Evolutionary conservation across 228 moss, liverwort and hornwort species (phyloP), one percentile per base, ranked within the genome.

Genomic region (Sphagnum magellanicum): DNA sequence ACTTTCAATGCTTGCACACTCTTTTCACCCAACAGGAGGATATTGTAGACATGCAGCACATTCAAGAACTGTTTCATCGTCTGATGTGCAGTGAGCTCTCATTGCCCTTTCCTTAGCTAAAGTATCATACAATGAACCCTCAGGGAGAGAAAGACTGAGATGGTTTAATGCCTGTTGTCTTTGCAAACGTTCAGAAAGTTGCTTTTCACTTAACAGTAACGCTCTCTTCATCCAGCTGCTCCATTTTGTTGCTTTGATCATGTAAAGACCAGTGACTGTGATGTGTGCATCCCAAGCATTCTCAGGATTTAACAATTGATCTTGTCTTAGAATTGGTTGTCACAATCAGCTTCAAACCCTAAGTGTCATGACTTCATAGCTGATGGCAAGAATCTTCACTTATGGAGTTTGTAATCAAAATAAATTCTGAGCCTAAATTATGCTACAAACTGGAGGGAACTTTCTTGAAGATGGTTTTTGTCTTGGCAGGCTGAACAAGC

Each of bases 401-500:
- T 65, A 5, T 65, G n/a, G 11, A 48, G 6, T 5, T 5, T 65
- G 10, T 32, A 32, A 32, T 32, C 32, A 32, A 32, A 32, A 32
- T 32, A 32, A 32, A 32, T 32, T 32, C 32, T 32, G 32, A 32
- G 32, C 32, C 64, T n/a, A 14, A 5, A 8, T 5, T 49, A 4
- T 65, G 48, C 9, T 32, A 50, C 50, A 10, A 52, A 52, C 52
- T 59, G 55, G 9, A 55, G 55, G 9, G 8, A 55, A 55, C 16
- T 57, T 64, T 61, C 46, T 63, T 72, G 70, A 73, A 64, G 48
- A 48, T 51, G 68, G 63, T 55, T 70, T 15, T 66, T 67, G 68
- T 8, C 72, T 12, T 49, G 70, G 50, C 83, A 87, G 87, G 68
- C 3, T 74, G 61, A 73, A 81, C 67, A 65, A 68, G 5, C 63